These are phyloP conservation scores for Yamadazyma trypodendri DNA, from an alignment of 1,139 yeast species.

Conservation along the genomic window DNA sequence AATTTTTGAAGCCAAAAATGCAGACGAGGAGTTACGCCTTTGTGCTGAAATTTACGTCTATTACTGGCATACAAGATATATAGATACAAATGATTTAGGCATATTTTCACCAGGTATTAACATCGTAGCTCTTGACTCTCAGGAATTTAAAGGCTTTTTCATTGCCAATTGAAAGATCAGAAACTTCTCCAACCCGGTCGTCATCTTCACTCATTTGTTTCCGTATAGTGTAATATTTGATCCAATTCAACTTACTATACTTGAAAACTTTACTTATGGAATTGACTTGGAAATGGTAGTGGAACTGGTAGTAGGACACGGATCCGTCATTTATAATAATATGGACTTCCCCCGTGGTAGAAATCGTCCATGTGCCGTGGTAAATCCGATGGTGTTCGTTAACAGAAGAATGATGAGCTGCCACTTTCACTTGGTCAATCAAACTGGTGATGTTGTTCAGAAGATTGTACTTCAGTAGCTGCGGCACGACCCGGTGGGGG, in stretches of 20 bases:
- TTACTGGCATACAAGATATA: not conserved
- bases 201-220: constrained; percentile 29
- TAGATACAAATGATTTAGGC: not conserved
- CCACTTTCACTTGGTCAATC: constrained; percentile 15
- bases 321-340: constrained; percentile 59
- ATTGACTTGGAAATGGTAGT: constrained; percentile 58
- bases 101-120: constrained; percentile 8
- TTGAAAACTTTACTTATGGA: constrained; percentile 53
- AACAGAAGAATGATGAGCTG: constrained; percentile 13
- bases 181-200: constrained; percentile 49
- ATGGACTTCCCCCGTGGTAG: constrained; percentile 50
- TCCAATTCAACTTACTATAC: constrained; percentile 72
- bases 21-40: constrained; percentile 1
- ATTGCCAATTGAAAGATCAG: constrained; percentile 58
- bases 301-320: constrained; percentile 60
- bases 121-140: constrained; percentile 50
- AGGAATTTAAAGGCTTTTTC: constrained; percentile 78
- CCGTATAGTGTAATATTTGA: constrained; percentile 55
- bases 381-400: constrained; percentile 40
- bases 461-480: constrained; percentile 36
- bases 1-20: constrained; percentile 5
- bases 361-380: constrained; percentile 55
- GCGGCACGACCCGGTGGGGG: constrained; percentile 62
- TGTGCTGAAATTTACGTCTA: constrained; percentile 1
- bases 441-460: constrained; percentile 15